Conservation (phyloP, 441 rosid genomes). For the Cnidoscolus chayamansa region DNA sequence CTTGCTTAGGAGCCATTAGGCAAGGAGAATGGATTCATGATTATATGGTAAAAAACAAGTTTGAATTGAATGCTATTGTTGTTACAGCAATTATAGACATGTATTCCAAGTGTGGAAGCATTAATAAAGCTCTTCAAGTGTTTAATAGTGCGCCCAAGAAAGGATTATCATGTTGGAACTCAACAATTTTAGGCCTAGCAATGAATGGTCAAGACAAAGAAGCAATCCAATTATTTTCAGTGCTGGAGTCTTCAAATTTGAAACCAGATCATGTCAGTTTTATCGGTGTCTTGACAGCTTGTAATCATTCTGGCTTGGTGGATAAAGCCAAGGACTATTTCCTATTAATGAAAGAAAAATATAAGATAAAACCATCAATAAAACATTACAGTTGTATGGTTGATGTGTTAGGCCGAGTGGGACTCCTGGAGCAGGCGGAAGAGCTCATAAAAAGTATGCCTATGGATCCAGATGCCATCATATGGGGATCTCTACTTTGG, state of each 20-base stretch:
- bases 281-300: conserved; percentile 42
- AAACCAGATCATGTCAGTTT: conserved; percentile 43
- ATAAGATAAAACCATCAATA: conserved; percentile 52
- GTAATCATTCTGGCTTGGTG: conserved; percentile 46
- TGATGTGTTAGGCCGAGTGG: conserved; percentile 52
- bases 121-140: conserved; percentile 45
- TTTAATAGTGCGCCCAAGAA: conserved; percentile 35
- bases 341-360: conserved; percentile 42
- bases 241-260: conserved; percentile 40
- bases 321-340: conserved; percentile 42
- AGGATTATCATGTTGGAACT: conserved; percentile 64
- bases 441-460: conserved; percentile 43
- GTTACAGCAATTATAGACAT: conserved; percentile 67
- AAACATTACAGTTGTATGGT: conserved; percentile 65
- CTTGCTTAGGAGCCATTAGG: conserved; percentile 52
- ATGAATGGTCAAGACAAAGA: conserved; percentile 40
- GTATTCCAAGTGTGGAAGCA: conserved; percentile 70
- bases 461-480: conserved; percentile 41
- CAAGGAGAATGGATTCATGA: conserved; percentile 80
- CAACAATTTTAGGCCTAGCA: conserved; percentile 47
- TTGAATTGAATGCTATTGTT: conserved; percentile 54
- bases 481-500: conserved; percentile 50
- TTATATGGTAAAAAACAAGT: conserved; percentile 40
- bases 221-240: conserved; percentile 44
- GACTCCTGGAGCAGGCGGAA: conserved; percentile 43